Conservation (phyloP, 768 basidiomycete species). For the Wakefieldia striispora region DNA sequence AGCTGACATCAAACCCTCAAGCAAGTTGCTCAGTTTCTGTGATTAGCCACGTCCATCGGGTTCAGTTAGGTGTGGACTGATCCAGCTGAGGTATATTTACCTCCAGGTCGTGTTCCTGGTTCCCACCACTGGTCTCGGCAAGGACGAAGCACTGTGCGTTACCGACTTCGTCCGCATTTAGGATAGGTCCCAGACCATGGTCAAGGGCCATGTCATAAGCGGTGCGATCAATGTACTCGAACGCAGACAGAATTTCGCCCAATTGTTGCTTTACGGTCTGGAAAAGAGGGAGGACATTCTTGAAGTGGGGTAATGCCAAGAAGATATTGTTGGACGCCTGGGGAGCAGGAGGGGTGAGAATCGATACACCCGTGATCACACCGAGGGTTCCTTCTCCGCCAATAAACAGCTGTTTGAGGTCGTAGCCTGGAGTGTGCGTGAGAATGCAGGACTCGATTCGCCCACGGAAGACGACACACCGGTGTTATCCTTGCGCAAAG, state of each 20-base stretch:
- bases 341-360: slow-evolving; percentile 82
- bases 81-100: slow-evolving; percentile 39
- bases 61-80: slow-evolving; percentile 14
- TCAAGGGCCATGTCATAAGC: slow-evolving; percentile 82
- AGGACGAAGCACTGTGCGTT: slow-evolving; percentile 88
- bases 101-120: slow-evolving; percentile 91
- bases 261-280: slow-evolving; percentile 76
- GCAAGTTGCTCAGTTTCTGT: slow-evolving; percentile 83
- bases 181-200: slow-evolving; percentile 76
- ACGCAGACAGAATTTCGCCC: slow-evolving; percentile 95
- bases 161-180: slow-evolving; percentile 70
- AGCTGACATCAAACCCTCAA: slow-evolving; percentile 73
- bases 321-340: slow-evolving; percentile 90
- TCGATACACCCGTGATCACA: slow-evolving; percentile 91
- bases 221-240: slow-evolving; percentile 92
- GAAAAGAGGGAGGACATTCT: slow-evolving; percentile 84
- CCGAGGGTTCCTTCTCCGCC: slow-evolving; percentile 97
- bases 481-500: slow-evolving; percentile 95
- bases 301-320: slow-evolving; percentile 82
- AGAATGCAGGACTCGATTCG: neutral
- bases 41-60: neutral
- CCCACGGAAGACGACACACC: slow-evolving; percentile 45
- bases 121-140: slow-evolving; percentile 92
- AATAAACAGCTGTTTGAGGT: slow-evolving; percentile 97
- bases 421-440: slow-evolving; percentile 66